A percentile compares a stretch with the other conserved stretches of the same genome.
Conservation (phyloP, 2,329 filamentous ascomycete genomes). For the Fusarium mexicanum region DNA sequence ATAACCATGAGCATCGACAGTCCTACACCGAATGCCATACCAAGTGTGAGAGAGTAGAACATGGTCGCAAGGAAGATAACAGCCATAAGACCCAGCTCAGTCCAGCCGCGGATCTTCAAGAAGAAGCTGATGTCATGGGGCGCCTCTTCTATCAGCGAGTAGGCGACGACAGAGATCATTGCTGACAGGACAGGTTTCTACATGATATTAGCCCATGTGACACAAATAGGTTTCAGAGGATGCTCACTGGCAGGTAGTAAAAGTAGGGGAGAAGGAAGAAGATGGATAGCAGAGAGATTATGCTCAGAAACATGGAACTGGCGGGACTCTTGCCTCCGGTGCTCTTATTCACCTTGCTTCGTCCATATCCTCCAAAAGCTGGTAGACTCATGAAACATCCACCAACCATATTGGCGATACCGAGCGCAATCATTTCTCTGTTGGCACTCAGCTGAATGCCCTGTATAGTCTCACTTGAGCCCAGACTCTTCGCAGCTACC, state of each 20-base stretch:
- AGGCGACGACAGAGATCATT: constrained; percentile 96
- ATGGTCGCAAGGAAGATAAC: constrained; percentile 92
- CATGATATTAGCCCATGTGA: not conserved
- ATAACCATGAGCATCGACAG: constrained; percentile 91
- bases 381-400: constrained; percentile 93
- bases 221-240: not conserved
- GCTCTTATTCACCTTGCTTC: constrained; percentile 93
- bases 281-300: constrained; percentile 84
- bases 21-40: constrained; percentile 93
- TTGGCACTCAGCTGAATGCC: constrained; percentile 89
- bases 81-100: constrained; percentile 85
- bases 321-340: constrained; percentile 94
- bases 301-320: constrained; percentile 86
- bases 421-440: constrained; percentile 90
- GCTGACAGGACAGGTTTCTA: constrained; percentile 93
- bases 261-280: constrained; percentile 89
- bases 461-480: constrained; percentile 74
- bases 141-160: constrained; percentile 92
- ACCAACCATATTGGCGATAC: constrained; percentile 89
- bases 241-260: constrained; percentile 89
- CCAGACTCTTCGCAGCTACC: constrained; percentile 91
- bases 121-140: constrained; percentile 95
- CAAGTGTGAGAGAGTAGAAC: constrained; percentile 92
- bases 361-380: constrained; percentile 93
- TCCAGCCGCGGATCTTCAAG: constrained; percentile 83